Conservation (phyloP, 2,329 filamentous ascomycete genomes). For the Shiraia sp. region DNA sequence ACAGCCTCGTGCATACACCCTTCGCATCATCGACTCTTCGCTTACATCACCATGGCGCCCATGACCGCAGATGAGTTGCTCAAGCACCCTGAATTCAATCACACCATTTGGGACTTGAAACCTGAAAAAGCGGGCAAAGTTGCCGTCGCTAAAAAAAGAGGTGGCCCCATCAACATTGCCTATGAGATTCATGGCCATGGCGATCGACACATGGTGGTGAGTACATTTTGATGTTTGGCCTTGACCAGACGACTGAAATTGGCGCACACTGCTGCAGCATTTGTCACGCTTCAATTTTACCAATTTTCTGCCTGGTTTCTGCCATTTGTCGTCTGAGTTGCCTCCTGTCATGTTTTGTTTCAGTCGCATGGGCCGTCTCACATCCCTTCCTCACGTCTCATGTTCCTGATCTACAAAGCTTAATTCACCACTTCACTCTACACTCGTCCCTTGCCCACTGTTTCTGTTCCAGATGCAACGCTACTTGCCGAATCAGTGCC, state of each 20-base stretch:
- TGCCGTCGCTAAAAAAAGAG: constrained; percentile 68
- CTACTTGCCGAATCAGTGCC: not conserved
- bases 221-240: constrained; percentile 44
- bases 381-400: constrained; percentile 30
- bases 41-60: constrained; percentile 28
- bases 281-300: constrained; percentile 25
- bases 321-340: constrained; percentile 11
- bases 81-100: constrained; percentile 67
- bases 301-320: constrained; percentile 5
- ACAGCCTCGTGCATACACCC: too few species aligned
- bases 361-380: constrained; percentile 43
- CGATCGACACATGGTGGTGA: constrained; percentile 71
- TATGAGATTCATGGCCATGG: constrained; percentile 83
- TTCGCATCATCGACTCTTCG: too few species aligned
- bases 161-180: constrained; percentile 74
- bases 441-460: constrained; percentile 1
- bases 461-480: constrained; percentile 2
- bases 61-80: constrained; percentile 62
- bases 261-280: constrained; percentile 17
- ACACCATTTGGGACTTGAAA: constrained; percentile 70
- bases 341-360: constrained; percentile 40
- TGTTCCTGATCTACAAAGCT: constrained; percentile 16
- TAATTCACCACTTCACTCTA: constrained; percentile 1
- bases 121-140: constrained; percentile 65
- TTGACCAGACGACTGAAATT: constrained; percentile 16